Evolutionary conservation across 495 filamentous ascomycete species (phyloP).

Genomic region (Chaetomium fimeti): DNA sequence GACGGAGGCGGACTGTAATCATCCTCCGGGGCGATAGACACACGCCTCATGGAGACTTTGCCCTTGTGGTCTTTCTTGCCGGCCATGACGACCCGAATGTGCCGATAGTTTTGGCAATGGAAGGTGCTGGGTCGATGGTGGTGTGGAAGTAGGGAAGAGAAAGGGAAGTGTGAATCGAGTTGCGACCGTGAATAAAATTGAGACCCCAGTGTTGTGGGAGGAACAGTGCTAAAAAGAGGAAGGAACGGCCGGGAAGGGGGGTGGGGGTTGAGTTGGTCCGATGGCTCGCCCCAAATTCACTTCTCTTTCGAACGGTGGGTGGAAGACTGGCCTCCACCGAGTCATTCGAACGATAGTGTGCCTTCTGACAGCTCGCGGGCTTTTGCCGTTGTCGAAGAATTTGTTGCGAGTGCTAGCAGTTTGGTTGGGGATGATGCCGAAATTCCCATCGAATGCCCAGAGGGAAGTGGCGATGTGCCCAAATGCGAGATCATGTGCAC

Average conservation of each 20-base stretch:
- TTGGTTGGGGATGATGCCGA: background rate
- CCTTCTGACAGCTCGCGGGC: background rate
- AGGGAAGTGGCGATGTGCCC: background rate
- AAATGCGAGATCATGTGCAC: background rate
- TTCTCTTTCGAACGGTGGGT: background rate
- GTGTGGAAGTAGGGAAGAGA: background rate
- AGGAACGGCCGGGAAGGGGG: background rate
- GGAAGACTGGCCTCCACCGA: background rate
- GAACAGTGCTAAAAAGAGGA: slow-evolving; percentile 6
- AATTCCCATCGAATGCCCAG: background rate
- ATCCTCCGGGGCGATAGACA: background rate
- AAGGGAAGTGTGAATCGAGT: background rate
- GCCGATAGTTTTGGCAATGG: background rate
- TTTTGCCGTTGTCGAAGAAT: background rate
- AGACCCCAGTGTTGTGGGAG: slow-evolving; percentile 1
- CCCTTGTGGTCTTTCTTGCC: slow-evolving; percentile 1
- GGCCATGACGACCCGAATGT: background rate
- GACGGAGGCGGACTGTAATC: background rate
- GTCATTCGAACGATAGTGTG: background rate
- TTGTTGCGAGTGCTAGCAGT: background rate
- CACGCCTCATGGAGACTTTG: slow-evolving; percentile 4
- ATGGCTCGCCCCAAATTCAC: background rate
- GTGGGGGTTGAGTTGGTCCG: background rate
- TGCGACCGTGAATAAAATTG: background rate
- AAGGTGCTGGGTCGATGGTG: slow-evolving; percentile 7